Evolutionary conservation across 768 basidiomycete species (phyloP), one percentile per base, ranked within the genome.

Genomic region (Chiua virens): DNA sequence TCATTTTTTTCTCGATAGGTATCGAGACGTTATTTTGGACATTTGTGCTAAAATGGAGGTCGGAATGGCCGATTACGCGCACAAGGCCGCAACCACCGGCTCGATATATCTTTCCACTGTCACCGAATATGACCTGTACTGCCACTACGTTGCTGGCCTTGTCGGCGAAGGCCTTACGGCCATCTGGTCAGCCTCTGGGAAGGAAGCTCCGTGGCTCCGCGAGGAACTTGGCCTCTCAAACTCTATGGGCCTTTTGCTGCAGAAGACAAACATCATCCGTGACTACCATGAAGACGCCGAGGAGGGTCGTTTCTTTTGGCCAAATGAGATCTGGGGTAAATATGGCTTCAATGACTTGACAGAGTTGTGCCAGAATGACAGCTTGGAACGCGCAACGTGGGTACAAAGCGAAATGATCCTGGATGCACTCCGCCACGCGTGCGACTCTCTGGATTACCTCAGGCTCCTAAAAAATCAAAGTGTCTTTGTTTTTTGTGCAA

Each of bases 201-300:
- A 92, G 64, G 95, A 98, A 68, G 77, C 76, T 0, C 61, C 79
- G 0, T 89, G 82, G 75, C 71, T 99, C 32, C 85, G 79, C 25
- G 72, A 81, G 25, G 90, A 97, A 65, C 83, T 97, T 53, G 89
- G 89, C 57, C 79, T 98, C 3, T 85, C 88, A 62, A 96, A 97
- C 73, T 88, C 88, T 10, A 92, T 97, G 87, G 96, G 96, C n/a
- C 79, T 93, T 27, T 75, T 98, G 40, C 81, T 99, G 11, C 96
- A 99, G 70, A 99, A 99, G 73, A 97, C 94, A 23, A 99, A 99
- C 69, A 97, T 99, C 69, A 91, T 93, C 48, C 90, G 96, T 52
- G 96, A 99, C 70, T 91, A 83, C 73, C 83, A 88, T 40, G 96
- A 99, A 69, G 96, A 99, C 67, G 78, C 83, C 14, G 87, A 95